These are phyloP conservation scores for Xerocomus spinulosus DNA, from an alignment of 768 basidiomycete species.

Conservation along the genomic window DNA sequence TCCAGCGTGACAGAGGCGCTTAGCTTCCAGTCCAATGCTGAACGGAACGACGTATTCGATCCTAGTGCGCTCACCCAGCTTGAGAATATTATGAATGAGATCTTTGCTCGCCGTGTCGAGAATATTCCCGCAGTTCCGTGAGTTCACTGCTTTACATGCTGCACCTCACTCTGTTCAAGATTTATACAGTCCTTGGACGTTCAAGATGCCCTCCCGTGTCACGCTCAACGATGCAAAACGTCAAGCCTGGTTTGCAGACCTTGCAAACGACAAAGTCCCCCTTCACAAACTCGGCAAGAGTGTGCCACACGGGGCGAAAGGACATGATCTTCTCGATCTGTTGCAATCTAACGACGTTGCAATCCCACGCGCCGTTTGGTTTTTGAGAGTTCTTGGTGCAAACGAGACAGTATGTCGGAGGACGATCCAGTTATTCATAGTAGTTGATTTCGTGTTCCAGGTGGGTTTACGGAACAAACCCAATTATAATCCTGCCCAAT, in stretches of 20 bases:
- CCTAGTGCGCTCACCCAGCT: constrained; percentile 52
- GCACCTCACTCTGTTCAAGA: neutral
- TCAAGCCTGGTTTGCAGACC: constrained; percentile 78
- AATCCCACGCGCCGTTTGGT: constrained; percentile 82
- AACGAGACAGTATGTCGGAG: constrained; percentile 66
- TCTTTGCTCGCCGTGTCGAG: constrained; percentile 61
- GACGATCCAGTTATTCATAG: neutral
- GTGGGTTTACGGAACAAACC: constrained; percentile 74
- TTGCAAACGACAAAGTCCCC: constrained; percentile 77
- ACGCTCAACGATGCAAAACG: constrained; percentile 76
- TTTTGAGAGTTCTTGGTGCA: constrained; percentile 79
- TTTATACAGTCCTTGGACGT: constrained; percentile 47
- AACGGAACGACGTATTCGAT: constrained; percentile 46
- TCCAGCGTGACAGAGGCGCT: constrained; percentile 13
- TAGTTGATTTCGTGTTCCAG: constrained; percentile 32
- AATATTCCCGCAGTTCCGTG: constrained; percentile 59
- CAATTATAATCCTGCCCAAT: constrained; percentile 75
- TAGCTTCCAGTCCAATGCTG: constrained; percentile 9
- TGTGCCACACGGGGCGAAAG: constrained; percentile 83
- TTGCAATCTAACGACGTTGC: constrained; percentile 73
- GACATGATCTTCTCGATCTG: constrained; percentile 76
- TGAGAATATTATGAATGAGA: constrained; percentile 72
- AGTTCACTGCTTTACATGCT: constrained; percentile 22
- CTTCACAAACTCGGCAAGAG: constrained; percentile 78
- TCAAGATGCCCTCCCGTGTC: constrained; percentile 78